Conservation (phyloP, 139 green algal species). For the Dunaliella primolecta region DNA sequence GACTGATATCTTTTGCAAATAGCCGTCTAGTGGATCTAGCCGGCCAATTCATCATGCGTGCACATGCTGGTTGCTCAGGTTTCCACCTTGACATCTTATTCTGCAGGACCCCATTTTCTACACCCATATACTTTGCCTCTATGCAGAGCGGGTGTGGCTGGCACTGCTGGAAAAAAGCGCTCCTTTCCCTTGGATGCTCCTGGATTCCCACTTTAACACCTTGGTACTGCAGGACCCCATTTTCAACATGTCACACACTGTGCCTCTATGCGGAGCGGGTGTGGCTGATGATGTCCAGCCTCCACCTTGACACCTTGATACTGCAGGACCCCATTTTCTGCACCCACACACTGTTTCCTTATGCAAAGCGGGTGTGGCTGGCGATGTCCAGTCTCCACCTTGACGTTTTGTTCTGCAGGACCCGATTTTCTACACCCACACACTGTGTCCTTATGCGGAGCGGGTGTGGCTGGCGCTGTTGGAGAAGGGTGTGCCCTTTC, state of each 20-base stretch:
- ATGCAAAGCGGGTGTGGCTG: no score
- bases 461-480: conserved; percentile 54
- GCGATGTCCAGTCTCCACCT: no score
- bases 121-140: conserved; percentile 63
- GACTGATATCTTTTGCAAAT: no score
- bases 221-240: conserved; percentile 41
- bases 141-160: conserved; percentile 58
- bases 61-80: no score
- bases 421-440: conserved; percentile 56
- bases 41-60: no score
- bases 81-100: no score
- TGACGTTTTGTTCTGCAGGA: no score
- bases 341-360: no score
- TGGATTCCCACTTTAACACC: conserved; percentile 61
- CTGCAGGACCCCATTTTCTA: conserved; percentile 41
- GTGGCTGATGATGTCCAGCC: no score
- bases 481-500: conserved; percentile 47
- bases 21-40: no score
- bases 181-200: conserved; percentile 50
- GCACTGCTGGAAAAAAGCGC: conserved; percentile 55
- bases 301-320: no score
- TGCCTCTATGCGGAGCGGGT: no score
- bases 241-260: conserved; percentile 59
- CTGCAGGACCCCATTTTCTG: conserved; percentile 40
- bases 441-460: conserved; percentile 66